Evolutionary conservation across 192 early-diverging fungal genomes (phyloP), one percentile per base, ranked within the genome.

Genomic region (Linnemannia exigua): DNA sequence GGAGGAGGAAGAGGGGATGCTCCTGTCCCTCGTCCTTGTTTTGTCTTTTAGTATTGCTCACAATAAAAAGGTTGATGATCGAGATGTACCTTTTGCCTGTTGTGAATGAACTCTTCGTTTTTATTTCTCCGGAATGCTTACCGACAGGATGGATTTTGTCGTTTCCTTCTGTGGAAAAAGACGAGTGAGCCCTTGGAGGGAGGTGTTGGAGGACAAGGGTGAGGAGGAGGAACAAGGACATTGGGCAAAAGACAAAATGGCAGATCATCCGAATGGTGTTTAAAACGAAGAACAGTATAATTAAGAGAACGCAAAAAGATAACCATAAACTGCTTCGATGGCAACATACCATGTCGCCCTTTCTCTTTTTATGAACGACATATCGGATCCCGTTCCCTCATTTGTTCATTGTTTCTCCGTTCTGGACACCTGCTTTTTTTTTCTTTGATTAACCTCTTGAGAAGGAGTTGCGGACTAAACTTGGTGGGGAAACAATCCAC

Each of bases 111-210:
- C n/a, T 52, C 20, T 54, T 54, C n/a, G 25, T 61, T 54, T 54
- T 61, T 61, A 63, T 63, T 52, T 63, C 58, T 63, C 58, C 58
- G 58, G 58, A 63, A 63, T 63, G 58, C 28, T 31, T 63, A 31
- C 58, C 58, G 58, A 63, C 58, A 63, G 58, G 58, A 2, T 14
- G 41, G 41, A 44, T 44, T 44, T n/a, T n/a, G n/a, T n/a, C n/a
- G n/a, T n/a, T 44, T 44, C 41, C 3, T 9, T 44, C 41, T 44
- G 9, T 44, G 41, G 41, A 44, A 6, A 9, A 3, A 9, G 9
- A 9, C 9, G 9, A 6, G 41, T 44, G 41, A 44, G 41, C 41
- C 41, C 41, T 44, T 44, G 41, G 41, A n/a, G n/a, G n/a, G n/a
- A n/a, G n/a, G n/a, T n/a, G n/a, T n/a, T n/a, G 44, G 44, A 46